Conservation (phyloP, 306 rosid species). For the Glycyrrhiza uralensis region DNA sequence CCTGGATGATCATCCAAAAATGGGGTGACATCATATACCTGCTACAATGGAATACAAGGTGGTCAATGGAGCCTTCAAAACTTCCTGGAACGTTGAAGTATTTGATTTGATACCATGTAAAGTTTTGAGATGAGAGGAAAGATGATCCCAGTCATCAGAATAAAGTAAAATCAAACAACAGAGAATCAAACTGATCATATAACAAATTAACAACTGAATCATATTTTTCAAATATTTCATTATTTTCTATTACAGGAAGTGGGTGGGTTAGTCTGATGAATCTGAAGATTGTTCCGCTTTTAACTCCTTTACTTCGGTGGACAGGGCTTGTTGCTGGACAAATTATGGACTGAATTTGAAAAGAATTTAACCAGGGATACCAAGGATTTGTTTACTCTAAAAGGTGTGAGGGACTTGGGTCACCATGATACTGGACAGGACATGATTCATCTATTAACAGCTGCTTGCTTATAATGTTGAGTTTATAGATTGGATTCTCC, state of each 20-base stretch:
- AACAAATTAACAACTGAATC: neutral
- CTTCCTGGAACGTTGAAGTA: neutral
- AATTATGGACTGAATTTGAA: neutral
- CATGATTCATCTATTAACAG: neutral
- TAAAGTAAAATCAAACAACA: neutral
- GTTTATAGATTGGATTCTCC: neutral
- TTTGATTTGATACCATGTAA: neutral
- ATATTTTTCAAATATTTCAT: too few relatives aligned
- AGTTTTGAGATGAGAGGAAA: neutral
- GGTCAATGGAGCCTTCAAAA: neutral
- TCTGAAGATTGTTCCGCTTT: too few relatives aligned
- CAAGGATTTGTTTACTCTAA: neutral
- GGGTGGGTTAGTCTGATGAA: too few relatives aligned
- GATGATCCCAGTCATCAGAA: neutral
- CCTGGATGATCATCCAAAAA: constrained; percentile 94
- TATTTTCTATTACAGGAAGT: too few relatives aligned
- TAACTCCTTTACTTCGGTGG: neutral
- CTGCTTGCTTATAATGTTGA: neutral
- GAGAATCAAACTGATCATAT: neutral
- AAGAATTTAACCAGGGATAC: neutral
- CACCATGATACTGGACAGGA: neutral
- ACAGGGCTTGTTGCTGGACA: neutral
- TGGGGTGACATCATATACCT: constrained; percentile 90
- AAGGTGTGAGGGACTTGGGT: neutral
- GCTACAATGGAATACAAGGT: constrained; percentile 13